Evolutionary conservation across 2,329 filamentous ascomycete species (phyloP).

Genomic region (Calonectria pteridis): DNA sequence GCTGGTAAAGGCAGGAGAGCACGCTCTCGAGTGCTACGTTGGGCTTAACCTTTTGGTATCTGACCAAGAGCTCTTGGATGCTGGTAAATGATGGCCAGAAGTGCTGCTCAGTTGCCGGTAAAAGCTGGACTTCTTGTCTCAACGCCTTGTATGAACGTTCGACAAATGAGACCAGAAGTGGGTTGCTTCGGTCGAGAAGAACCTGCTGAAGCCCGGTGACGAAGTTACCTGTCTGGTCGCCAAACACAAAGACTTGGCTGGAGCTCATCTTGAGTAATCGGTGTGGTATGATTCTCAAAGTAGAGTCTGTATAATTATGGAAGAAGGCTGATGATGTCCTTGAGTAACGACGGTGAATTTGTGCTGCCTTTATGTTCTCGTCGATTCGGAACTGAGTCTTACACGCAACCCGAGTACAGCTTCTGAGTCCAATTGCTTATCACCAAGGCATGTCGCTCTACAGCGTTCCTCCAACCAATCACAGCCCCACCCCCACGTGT

Average conservation of each 20-base stretch:
- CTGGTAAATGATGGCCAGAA: constrained; percentile 4
- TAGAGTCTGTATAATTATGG: not conserved
- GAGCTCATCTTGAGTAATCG: constrained; percentile 1
- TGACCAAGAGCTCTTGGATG: constrained; percentile 1
- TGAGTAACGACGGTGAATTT: not conserved
- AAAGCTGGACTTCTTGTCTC: constrained; percentile 8
- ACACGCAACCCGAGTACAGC: not conserved
- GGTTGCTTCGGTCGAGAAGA: not conserved
- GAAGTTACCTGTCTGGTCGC: not conserved
- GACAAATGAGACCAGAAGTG: constrained; percentile 3
- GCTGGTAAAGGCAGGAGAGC: constrained; percentile 2
- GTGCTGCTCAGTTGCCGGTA: constrained; percentile 1
- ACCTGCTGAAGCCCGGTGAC: constrained; percentile 1
- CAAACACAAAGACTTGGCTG: not conserved
- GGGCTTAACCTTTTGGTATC: constrained; percentile 7
- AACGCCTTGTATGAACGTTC: constrained; percentile 8
- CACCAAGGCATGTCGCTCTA: not conserved
- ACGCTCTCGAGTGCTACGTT: constrained; percentile 1
- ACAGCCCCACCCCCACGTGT: not conserved
- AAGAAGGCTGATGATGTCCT: not conserved
- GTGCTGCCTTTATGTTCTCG: constrained; percentile 5
- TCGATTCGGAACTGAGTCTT: not conserved
- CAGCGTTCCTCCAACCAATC: not conserved
- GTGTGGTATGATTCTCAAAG: not conserved
- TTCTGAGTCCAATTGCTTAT: not conserved